Conservation (phyloP, 768 basidiomycete genomes). For the Tricholoma flavovirens region DNA sequence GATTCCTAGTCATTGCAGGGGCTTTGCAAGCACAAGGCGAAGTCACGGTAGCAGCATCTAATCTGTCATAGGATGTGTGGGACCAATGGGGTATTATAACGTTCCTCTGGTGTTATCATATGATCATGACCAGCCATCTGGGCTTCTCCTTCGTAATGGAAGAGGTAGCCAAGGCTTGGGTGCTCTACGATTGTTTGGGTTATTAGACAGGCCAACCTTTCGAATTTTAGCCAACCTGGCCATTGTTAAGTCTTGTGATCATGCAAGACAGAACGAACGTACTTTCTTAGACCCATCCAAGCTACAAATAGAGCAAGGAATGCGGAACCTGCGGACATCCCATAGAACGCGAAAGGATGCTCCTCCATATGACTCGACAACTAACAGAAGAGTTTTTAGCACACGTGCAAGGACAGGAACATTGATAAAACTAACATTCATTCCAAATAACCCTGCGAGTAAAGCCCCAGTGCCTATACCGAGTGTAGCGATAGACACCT, state of each 20-base stretch:
- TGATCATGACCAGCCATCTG: slow-evolving; percentile 37
- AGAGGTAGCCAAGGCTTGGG: slow-evolving; percentile 40
- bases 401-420: slow-evolving; percentile 6
- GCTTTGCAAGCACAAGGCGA: background rate
- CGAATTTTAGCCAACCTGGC: slow-evolving; percentile 40
- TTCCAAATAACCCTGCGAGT: slow-evolving; percentile 88
- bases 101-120: slow-evolving; percentile 4
- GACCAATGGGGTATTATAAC: background rate
- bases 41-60: background rate
- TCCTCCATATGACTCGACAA: slow-evolving; percentile 70
- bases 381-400: slow-evolving; percentile 31
- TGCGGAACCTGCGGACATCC: slow-evolving; percentile 54
- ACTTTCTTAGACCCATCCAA: slow-evolving; percentile 63
- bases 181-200: slow-evolving; percentile 20
- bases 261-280: slow-evolving; percentile 13
- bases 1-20: too few relatives aligned
- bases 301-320: slow-evolving; percentile 56
- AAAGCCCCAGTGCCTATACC: slow-evolving; percentile 89
- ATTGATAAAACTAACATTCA: slow-evolving; percentile 67
- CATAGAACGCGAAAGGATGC: slow-evolving; percentile 68
- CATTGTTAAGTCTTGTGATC: slow-evolving; percentile 7
- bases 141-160: slow-evolving; percentile 36
- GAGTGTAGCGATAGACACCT: slow-evolving; percentile 93
- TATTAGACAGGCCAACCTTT: slow-evolving; percentile 40
- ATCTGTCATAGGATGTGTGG: background rate